Evolutionary conservation across 106 monocot genomes (phyloP), one percentile per base, ranked within the genome.

Genomic region (Amphibolis antarctica): DNA sequence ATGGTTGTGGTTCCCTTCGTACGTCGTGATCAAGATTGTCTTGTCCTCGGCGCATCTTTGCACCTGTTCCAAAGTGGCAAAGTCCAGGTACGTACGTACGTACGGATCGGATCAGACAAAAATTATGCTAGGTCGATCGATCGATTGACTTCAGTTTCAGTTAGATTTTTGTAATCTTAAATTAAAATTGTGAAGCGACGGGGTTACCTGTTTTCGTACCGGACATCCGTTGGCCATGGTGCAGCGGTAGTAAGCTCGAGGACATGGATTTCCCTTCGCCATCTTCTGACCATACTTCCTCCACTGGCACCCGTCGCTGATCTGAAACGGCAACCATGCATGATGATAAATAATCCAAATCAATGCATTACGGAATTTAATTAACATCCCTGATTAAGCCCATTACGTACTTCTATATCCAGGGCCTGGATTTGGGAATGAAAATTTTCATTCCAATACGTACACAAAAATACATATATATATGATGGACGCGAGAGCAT

Each of bases 261-360:
- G 87, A 21, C 78, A 76, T 9, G 87, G 87, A 49, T 83, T 87
- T 27, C 87, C 87, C 70, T 83, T 87, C 0, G 87, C 87, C 77
- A 78, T 80, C 78, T 87, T 87, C 73, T 87, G 87, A 12, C 87
- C 83, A 44, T 87, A 87, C 59, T 87, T 83, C 53, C 87, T 80
- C 83, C 87, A 87, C 26, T 87, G 87, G 62, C 83, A 87, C 53
- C 87, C 87, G 55, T 87, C 83, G n/a, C 59, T 73, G 11, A 87
- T 87, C 87, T 87, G 62, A 12, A 62, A 29, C 49, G 25, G 2
- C 27, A 30, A 31, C 49, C 31, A 20, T 49, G n/a, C n/a, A n/a
- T n/a, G n/a, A n/a, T n/a, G n/a, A n/a, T n/a, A n/a, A n/a, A n/a
- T n/a, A n/a, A n/a, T n/a, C n/a, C n/a, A n/a, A n/a, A n/a, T n/a